A percentile compares a stretch with the other conserved stretches of the same genome.
phyloP scores from a whole-genome alignment of 2,329 filamentous ascomycete species.

The Magnaporthiopsis rhizophila region DNA sequence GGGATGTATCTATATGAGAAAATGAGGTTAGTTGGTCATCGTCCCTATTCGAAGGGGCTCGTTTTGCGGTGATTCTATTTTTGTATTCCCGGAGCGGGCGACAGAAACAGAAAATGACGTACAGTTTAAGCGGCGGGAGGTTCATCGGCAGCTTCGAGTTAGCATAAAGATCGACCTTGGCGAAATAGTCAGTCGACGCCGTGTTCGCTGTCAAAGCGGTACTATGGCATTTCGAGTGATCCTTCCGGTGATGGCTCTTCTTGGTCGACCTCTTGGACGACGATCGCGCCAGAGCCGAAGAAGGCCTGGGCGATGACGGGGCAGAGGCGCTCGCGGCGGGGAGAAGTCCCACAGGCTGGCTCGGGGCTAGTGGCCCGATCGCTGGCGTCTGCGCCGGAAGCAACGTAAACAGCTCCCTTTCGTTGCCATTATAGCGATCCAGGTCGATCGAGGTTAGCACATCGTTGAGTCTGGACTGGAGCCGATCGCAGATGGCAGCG shows the following conservation, averaged over 20 bases:
- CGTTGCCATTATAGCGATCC: slow-evolving; percentile 44
- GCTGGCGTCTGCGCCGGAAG: neutral
- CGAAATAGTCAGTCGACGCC: slow-evolving; percentile 52
- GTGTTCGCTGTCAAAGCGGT: slow-evolving; percentile 24
- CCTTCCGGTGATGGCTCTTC: slow-evolving; percentile 25
- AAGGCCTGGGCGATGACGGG: neutral
- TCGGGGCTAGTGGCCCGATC: neutral
- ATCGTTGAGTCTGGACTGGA: slow-evolving; percentile 55
- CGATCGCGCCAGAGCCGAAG: neutral
- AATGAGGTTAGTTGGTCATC: neutral
- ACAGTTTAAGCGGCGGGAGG: slow-evolving; percentile 61
- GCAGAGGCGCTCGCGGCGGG: slow-evolving; percentile 16
- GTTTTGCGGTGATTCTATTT: neutral
- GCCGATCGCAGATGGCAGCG: slow-evolving; percentile 46
- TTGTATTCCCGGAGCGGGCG: too few species aligned
- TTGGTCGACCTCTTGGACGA: slow-evolving; percentile 3
- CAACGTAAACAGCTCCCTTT: slow-evolving; percentile 41
- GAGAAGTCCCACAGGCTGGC: slow-evolving; percentile 16
- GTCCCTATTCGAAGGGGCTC: neutral
- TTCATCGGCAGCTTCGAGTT: slow-evolving; percentile 67
- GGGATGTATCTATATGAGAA: slow-evolving; percentile 50
- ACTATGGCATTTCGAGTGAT: slow-evolving; percentile 28
- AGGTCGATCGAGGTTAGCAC: slow-evolving; percentile 66
- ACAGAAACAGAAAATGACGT: slow-evolving; percentile 21
- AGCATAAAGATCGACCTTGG: slow-evolving; percentile 69